Evolutionary conservation across 2,329 filamentous ascomycete genomes (phyloP).

Genomic region (Colletotrichum brevisporum): DNA sequence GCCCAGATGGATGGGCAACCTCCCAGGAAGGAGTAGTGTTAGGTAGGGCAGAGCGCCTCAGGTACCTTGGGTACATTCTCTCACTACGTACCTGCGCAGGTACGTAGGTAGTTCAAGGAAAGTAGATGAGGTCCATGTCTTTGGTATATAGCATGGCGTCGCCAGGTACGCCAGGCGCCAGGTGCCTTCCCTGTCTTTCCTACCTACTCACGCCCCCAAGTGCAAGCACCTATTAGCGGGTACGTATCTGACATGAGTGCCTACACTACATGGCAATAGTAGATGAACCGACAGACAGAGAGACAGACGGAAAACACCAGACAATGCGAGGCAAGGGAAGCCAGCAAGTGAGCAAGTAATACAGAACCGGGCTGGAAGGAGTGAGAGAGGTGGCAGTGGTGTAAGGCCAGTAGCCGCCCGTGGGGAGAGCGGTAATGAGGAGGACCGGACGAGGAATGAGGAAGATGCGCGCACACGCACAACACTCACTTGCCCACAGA

Average conservation of each 20-base stretch:
- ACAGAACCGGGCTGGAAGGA: conserved; percentile 3
- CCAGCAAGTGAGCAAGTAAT: background rate
- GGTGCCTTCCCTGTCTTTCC: too few relatives aligned
- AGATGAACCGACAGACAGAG: too few relatives aligned
- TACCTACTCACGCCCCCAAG: too few relatives aligned
- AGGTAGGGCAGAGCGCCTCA: background rate
- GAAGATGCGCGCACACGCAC: conserved; percentile 11
- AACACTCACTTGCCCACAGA: background rate
- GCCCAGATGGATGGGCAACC: background rate
- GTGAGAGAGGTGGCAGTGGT: conserved; percentile 17
- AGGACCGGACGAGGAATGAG: conserved; percentile 27
- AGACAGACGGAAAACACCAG: too few relatives aligned
- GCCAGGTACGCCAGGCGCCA: too few relatives aligned
- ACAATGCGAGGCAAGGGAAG: conserved; percentile 8
- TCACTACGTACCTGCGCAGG: too few relatives aligned
- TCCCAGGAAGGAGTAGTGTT: background rate
- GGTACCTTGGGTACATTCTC: background rate
- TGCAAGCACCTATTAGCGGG: background rate
- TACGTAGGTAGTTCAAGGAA: too few relatives aligned
- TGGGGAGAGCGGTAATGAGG: conserved; percentile 19
- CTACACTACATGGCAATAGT: too few relatives aligned
- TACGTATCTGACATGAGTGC: background rate
- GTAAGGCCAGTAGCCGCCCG: conserved; percentile 22
- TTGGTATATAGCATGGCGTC: too few relatives aligned
- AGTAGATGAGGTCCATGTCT: too few relatives aligned